Evolutionary conservation across 805 yeast genomes (phyloP).

Genomic region (Yueomyces sinensis): DNA sequence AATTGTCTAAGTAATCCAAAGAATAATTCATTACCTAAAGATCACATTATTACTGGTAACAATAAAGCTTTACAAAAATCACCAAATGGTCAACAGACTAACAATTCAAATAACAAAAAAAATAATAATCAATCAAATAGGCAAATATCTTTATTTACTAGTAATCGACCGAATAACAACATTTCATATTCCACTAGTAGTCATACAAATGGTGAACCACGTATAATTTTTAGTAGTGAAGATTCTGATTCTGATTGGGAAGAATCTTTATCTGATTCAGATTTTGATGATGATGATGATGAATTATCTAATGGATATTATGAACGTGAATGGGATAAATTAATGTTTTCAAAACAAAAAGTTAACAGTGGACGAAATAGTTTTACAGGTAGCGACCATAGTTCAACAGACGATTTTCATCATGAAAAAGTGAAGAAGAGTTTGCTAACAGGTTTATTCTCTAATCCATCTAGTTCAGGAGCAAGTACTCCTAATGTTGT

Average conservation of each 20-base stretch:
- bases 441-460: constrained; percentile 20
- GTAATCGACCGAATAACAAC: constrained; percentile 1
- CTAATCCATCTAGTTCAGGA: constrained; percentile 5
- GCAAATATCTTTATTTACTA: constrained; percentile 3
- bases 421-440: constrained; percentile 16
- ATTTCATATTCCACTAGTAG: background rate
- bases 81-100: no score
- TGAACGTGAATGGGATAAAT: constrained; percentile 21
- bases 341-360: constrained; percentile 12
- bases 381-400: background rate
- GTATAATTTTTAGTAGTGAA: constrained; percentile 22
- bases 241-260: constrained; percentile 25
- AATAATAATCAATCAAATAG: background rate
- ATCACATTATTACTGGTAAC: no score
- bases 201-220: constrained; percentile 3
- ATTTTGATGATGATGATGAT: constrained; percentile 11
- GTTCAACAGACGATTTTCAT: constrained; percentile 1
- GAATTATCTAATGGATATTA: constrained; percentile 22
- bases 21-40: no score
- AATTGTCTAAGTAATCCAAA: no score
- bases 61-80: no score
- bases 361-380: constrained; percentile 2
- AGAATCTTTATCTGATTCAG: constrained; percentile 12
- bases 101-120: no score
- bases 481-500: background rate